phyloP scores from a whole-genome alignment of 345 rosid genomes.

The Dipteronia sinensis region DNA sequence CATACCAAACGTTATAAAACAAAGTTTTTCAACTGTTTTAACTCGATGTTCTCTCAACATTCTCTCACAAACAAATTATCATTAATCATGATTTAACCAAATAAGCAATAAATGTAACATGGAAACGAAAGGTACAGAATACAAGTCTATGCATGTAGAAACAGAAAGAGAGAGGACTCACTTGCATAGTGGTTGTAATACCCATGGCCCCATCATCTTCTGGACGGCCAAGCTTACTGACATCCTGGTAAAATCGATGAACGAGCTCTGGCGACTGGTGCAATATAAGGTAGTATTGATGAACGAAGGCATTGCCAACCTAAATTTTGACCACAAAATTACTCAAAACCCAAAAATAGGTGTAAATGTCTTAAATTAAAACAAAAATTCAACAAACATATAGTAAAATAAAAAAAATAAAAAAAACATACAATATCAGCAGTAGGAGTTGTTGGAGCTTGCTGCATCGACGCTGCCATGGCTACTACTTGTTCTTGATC shows the following conservation, averaged over 20 bases:
- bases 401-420: neutral
- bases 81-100: neutral
- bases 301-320: slow-evolving; percentile 97
- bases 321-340: slow-evolving; percentile 18
- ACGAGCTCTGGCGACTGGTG: slow-evolving; percentile 91
- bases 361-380: neutral
- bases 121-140: neutral
- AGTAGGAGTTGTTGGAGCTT: slow-evolving; percentile 41
- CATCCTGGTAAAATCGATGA: slow-evolving; percentile 91
- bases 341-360: neutral
- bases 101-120: slow-evolving; percentile 7
- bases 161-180: slow-evolving; percentile 32
- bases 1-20: neutral
- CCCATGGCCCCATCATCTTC: slow-evolving; percentile 69
- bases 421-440: slow-evolving; percentile 48
- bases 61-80: neutral
- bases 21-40: neutral
- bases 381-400: slow-evolving; percentile 4
- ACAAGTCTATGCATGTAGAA: neutral
- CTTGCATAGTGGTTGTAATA: slow-evolving; percentile 83
- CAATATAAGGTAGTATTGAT: slow-evolving; percentile 86
- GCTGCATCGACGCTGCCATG: slow-evolving; percentile 57
- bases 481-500: slow-evolving; percentile 6
- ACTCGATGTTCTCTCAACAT: neutral
- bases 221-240: slow-evolving; percentile 91